Evolutionary conservation across 306 rosid genomes (phyloP).

Genomic region (Alnus glutinosa): DNA sequence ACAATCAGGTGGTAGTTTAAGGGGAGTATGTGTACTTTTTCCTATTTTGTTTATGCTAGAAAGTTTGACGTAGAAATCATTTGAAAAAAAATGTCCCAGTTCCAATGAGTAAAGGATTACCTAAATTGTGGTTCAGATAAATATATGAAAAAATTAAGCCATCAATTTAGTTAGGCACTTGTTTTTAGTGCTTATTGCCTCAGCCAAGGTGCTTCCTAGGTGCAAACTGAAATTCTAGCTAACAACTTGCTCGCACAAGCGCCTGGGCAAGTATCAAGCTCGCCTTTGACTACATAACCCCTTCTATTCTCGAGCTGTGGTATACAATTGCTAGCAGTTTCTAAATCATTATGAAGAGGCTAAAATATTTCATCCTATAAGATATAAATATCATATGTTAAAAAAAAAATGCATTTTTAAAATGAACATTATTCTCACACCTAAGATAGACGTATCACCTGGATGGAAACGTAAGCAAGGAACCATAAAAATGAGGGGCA

Average conservation of each 20-base stretch:
- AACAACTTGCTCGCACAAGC: neutral
- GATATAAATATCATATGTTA: neutral
- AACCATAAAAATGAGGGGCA: constrained; percentile 82
- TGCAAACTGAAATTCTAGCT: neutral
- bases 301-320: no score
- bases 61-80: no score
- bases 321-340: neutral
- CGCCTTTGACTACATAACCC: neutral
- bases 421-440: neutral
- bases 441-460: constrained; percentile 45
- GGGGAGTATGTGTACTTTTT: no score
- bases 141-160: neutral
- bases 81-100: no score
- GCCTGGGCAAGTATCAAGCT: neutral
- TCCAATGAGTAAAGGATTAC: no score
- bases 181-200: neutral
- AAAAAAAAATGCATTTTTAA: neutral
- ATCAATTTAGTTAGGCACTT: neutral
- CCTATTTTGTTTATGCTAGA: no score
- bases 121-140: no score
- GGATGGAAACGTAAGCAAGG: constrained; percentile 47
- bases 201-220: neutral
- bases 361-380: neutral
- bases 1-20: no score
- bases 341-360: neutral